Percentiles rank a stretch among this genome's conserved stretches.
Evolutionary conservation across 352 stramenopile species (phyloP).

Genomic region (Thalassiosira livingstoniorum): DNA sequence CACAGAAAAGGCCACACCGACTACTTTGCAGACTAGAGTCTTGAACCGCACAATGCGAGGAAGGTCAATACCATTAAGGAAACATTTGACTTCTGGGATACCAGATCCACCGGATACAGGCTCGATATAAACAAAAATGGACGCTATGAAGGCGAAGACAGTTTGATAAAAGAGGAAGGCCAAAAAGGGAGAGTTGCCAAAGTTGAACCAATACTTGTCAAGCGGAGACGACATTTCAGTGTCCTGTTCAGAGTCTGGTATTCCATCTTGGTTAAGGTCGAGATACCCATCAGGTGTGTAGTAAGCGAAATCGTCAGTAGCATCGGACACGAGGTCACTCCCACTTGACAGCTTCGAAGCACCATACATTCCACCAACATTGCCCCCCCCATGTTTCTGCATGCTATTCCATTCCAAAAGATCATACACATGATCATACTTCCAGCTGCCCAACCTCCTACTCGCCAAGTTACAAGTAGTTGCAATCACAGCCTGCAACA

Average conservation of each 20-base stretch:
- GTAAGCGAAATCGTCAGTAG: constrained; percentile 18
- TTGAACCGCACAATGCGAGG: constrained; percentile 94
- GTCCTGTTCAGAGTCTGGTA: constrained; percentile 49
- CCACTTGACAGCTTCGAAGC: background rate
- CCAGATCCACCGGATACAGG: constrained; percentile 94
- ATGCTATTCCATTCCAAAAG: constrained; percentile 81
- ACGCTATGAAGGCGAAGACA: constrained; percentile 88
- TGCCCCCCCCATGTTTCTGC: background rate
- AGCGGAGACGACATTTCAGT: constrained; percentile 26
- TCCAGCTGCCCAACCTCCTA: constrained; percentile 88
- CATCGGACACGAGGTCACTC: background rate
- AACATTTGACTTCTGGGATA: constrained; percentile 98
- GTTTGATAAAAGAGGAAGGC: constrained; percentile 92
- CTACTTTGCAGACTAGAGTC: constrained; percentile 95
- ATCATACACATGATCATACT: constrained; percentile 91
- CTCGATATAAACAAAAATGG: constrained; percentile 93
- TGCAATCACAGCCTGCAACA: constrained; percentile 92
- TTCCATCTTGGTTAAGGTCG: constrained; percentile 46
- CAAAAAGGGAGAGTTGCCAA: constrained; percentile 86
- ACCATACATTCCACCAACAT: background rate
- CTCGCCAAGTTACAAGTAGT: constrained; percentile 93
- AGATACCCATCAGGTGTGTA: constrained; percentile 53
- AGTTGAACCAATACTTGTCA: constrained; percentile 48
- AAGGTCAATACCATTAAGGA: constrained; percentile 98
- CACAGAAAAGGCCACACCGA: constrained; percentile 94